These are phyloP conservation scores for Penicillium polonicum DNA, from an alignment of 2,329 filamentous ascomycete genomes.

Conservation along the genomic window DNA sequence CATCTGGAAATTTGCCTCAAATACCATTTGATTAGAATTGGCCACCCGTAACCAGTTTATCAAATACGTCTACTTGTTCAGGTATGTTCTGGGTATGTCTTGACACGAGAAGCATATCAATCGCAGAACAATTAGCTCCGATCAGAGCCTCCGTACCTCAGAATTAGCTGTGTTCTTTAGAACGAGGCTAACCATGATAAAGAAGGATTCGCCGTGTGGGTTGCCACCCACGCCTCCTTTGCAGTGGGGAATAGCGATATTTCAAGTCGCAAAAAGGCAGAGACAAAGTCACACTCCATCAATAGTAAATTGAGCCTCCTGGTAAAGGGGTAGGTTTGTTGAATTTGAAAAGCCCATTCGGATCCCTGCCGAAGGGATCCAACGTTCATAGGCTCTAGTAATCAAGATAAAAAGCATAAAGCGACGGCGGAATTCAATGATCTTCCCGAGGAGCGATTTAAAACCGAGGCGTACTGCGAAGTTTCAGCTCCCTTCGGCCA, in stretches of 20 bases:
- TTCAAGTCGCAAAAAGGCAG: neutral
- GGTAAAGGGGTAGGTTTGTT: no score
- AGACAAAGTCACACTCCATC: neutral
- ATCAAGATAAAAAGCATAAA: neutral
- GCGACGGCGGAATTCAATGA: no score
- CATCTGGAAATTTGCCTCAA: neutral
- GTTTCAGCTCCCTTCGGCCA: neutral
- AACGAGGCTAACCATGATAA: neutral
- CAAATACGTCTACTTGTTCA: neutral
- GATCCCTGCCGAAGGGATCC: neutral
- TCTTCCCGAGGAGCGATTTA: neutral
- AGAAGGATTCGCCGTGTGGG: neutral
- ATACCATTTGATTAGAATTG: neutral
- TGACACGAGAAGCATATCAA: no score
- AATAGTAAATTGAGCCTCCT: neutral
- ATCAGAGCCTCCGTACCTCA: no score
- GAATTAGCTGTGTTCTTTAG: no score
- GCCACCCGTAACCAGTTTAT: neutral
- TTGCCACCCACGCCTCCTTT: neutral
- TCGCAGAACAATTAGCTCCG: neutral
- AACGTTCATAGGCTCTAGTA: no score
- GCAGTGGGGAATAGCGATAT: neutral
- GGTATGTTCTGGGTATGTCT: neutral
- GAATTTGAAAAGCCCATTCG: neutral
- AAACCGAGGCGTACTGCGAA: neutral